Percentiles rank a stretch among this genome's conserved stretches.
Evolutionary conservation across 495 filamentous ascomycete genomes (phyloP).

Genomic region (Hypoxylon rickii): DNA sequence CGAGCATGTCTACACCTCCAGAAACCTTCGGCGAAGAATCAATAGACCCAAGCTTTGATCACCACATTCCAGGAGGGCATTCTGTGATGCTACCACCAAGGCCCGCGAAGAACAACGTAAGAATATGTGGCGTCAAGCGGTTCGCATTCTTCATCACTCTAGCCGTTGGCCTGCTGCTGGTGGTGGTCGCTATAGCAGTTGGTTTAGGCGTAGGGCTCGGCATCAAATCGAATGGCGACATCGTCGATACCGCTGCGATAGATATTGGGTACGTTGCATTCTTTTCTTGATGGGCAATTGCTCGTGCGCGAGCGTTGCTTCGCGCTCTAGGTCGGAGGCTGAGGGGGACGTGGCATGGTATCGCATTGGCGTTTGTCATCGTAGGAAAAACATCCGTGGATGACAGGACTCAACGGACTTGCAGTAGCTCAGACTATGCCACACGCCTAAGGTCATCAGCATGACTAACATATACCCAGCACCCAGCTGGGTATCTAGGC

Average conservation of each 20-base stretch:
- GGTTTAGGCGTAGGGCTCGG: conserved; percentile 40
- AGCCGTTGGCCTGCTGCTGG: conserved; percentile 29
- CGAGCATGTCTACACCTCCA: conserved; percentile 17
- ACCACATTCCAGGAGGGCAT: conserved; percentile 9
- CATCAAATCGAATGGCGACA: conserved; percentile 2
- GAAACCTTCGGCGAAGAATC: background rate
- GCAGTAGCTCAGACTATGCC: too few relatives aligned
- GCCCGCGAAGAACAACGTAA: background rate
- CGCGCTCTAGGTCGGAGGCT: background rate
- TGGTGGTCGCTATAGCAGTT: conserved; percentile 36
- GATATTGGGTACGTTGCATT: conserved; percentile 10
- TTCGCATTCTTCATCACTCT: conserved; percentile 30
- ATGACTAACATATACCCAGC: too few relatives aligned
- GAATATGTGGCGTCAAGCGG: conserved; percentile 27
- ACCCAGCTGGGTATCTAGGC: too few relatives aligned
- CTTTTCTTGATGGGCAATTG: background rate
- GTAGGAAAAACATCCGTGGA: too few relatives aligned
- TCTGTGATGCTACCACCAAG: conserved; percentile 16
- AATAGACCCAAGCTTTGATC: conserved; percentile 7
- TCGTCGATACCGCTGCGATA: background rate
- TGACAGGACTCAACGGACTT: too few relatives aligned
- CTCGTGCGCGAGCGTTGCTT: too few relatives aligned
- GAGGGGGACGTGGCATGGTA: too few relatives aligned
- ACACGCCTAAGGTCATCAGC: too few relatives aligned
- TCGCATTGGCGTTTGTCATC: too few relatives aligned